Evolutionary conservation across 2,329 filamentous ascomycete genomes (phyloP).

Genomic region (Bipolaris zeicola): DNA sequence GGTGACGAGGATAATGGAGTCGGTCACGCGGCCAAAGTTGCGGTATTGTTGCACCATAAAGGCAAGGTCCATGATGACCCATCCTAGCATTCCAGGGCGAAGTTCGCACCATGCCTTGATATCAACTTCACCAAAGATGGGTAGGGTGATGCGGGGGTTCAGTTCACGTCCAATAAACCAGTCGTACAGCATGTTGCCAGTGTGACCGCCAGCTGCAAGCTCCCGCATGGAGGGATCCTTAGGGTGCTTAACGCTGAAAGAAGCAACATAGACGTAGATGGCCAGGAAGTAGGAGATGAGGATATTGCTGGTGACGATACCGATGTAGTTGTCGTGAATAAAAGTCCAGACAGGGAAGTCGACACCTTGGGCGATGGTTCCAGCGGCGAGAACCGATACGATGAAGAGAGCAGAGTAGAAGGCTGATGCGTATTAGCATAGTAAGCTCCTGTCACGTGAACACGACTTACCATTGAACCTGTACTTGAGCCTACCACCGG

Average conservation of each 20-base stretch:
- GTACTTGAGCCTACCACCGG: conserved; percentile 78
- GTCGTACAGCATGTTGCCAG: conserved; percentile 87
- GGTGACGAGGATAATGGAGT: conserved; percentile 82
- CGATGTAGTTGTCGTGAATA: conserved; percentile 87
- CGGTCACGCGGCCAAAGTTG: conserved; percentile 79
- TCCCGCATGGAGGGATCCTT: conserved; percentile 74
- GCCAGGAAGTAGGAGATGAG: conserved; percentile 75
- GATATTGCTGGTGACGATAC: conserved; percentile 82
- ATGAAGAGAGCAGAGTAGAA: conserved; percentile 77
- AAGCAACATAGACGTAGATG: conserved; percentile 78
- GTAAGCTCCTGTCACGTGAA: conserved; percentile 14
- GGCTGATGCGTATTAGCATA: conserved; percentile 56
- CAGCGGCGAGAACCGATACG: conserved; percentile 71
- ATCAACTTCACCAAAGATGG: conserved; percentile 82
- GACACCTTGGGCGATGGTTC: conserved; percentile 76
- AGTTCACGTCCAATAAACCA: conserved; percentile 97
- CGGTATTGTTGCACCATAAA: conserved; percentile 89
- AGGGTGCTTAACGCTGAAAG: conserved; percentile 76
- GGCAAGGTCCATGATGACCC: conserved; percentile 82
- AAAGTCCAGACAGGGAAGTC: conserved; percentile 90
- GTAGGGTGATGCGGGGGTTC: conserved; percentile 82
- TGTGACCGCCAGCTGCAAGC: conserved; percentile 79
- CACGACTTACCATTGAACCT: conserved; percentile 64
- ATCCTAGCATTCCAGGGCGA: conserved; percentile 88
- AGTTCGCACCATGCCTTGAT: conserved; percentile 91